phyloP scores from a whole-genome alignment of 768 basidiomycete species.

The Asterophora lycoperdoides region DNA sequence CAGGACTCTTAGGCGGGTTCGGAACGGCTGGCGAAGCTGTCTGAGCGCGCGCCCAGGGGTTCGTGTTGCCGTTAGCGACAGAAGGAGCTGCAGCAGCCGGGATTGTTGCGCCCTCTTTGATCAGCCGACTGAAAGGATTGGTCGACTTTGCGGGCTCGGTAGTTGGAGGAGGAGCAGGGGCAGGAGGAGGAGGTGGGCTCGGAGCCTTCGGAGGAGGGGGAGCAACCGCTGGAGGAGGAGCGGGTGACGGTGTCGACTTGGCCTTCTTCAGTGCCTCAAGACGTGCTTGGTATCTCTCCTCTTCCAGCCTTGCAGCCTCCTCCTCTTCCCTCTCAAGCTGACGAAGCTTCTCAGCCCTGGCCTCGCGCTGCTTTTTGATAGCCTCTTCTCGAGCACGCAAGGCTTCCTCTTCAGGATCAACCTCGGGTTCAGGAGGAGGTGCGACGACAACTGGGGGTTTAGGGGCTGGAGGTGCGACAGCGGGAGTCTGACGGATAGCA shows the following conservation, averaged over 20 bases:
- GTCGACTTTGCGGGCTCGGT: slow-evolving; percentile 49
- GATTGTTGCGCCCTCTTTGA: slow-evolving; percentile 41
- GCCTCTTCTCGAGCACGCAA: slow-evolving; percentile 67
- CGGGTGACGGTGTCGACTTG: slow-evolving; percentile 28
- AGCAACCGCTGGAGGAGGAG: slow-evolving; percentile 24
- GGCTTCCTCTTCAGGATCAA: slow-evolving; percentile 76
- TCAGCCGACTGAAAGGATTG: slow-evolving; percentile 78
- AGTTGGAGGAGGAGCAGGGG: slow-evolving; percentile 25
- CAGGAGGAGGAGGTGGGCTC: slow-evolving; percentile 22
- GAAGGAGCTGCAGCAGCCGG: slow-evolving; percentile 30
- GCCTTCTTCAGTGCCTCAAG: slow-evolving; percentile 38
- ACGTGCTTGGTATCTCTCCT: slow-evolving; percentile 35
- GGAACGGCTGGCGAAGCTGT: slow-evolving; percentile 32
- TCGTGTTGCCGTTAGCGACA: slow-evolving; percentile 45
- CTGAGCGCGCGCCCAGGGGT: slow-evolving; percentile 58
- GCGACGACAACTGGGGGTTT: slow-evolving; percentile 15
- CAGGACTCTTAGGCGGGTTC: slow-evolving; percentile 47
- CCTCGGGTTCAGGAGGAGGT: slow-evolving; percentile 34
- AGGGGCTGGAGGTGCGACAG: slow-evolving; percentile 18
- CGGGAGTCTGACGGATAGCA: slow-evolving; percentile 22
- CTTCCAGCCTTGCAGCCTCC: slow-evolving; percentile 40
- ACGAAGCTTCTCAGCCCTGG: slow-evolving; percentile 63
- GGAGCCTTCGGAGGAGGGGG: slow-evolving; percentile 25
- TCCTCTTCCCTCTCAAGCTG: slow-evolving; percentile 57
- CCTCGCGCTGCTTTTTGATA: slow-evolving; percentile 68